Conservation (phyloP, 371 early-diverging fungal genomes). For the Apophysomyces variabilis region DNA sequence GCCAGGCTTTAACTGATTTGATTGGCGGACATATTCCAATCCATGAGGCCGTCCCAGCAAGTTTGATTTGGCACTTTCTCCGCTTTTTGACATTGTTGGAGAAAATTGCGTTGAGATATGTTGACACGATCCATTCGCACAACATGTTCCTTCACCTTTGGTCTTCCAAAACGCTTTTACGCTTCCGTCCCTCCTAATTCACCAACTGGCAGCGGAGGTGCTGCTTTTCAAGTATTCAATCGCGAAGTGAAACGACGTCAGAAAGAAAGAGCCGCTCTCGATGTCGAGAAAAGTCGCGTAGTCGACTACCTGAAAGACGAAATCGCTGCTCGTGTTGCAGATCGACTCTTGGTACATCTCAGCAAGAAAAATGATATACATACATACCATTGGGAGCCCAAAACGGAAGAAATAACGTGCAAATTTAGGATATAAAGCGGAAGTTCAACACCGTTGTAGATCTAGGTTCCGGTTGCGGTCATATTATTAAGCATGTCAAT, state of each 20-base stretch:
- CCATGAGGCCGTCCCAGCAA: too few relatives aligned
- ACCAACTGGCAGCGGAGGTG: conserved; percentile 9
- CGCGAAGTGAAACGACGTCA: conserved; percentile 77
- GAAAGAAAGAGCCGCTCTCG: conserved; percentile 76
- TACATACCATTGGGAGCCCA: background rate
- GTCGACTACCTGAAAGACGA: conserved; percentile 94
- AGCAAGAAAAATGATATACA: background rate
- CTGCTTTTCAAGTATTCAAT: conserved; percentile 76
- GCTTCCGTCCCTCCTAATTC: conserved; percentile 11
- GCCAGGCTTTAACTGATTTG: too few relatives aligned
- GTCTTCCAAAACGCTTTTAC: background rate
- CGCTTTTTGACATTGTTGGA: too few relatives aligned
- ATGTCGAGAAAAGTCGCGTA: conserved; percentile 65
- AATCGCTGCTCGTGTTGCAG: conserved; percentile 86
- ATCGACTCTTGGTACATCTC: conserved; percentile 74
- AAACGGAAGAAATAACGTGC: too few relatives aligned
- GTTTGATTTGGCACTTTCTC: too few relatives aligned
- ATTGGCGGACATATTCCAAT: too few relatives aligned
- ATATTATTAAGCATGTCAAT: conserved; percentile 81
- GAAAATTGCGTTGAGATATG: background rate
- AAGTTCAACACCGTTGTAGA: conserved; percentile 86
- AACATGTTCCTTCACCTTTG: background rate
- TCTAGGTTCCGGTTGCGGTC: conserved; percentile 89
- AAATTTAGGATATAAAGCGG: conserved; percentile 73
- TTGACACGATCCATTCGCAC: background rate